Evolutionary conservation across 805 yeast genomes (phyloP), one percentile per base, ranked within the genome.

Genomic region (Huiozyma sinensis): DNA sequence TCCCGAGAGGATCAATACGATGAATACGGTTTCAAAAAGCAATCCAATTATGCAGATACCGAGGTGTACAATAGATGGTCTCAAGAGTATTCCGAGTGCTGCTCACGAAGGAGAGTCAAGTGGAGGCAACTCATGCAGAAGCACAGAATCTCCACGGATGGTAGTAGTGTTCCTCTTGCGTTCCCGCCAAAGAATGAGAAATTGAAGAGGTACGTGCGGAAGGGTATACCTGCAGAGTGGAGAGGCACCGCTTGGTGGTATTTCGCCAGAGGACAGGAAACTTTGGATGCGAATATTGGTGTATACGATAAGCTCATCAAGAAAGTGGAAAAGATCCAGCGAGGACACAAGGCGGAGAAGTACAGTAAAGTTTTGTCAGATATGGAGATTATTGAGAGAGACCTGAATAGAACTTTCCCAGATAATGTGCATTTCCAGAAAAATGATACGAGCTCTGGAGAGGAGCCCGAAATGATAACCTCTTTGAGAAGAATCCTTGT

Each of bases 221-320:
- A 84, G 59, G 98, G 98, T 9, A 81, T 90, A 8, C 97, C 98
- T 0, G 89, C 95, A 0, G 96, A 87, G 58, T 90, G 96, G 97
- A 70, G 98, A 51, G 98, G 98, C 1, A 76, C 77, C 51, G 96
- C 97, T 0, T 90, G 98, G 98, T 90, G 92, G 72, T 81, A 79
- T 68, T 90, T 85, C 62, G 95, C 95, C 7, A 79, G 80, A 28
- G 98, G 97, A 2, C 73, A 79, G 44, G 92, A 84, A 43, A 73
- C 72, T 51, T 63, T 87, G 45, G 77, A 74, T 51, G 76, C 77
- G 35, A 78, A 89, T 57, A 67, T 67, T 11, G 95, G 95, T 1
- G 72, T 84, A 2, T 92, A 89, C 60, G 84, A 79, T 38, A 68
- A 70, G 47, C 69, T 90, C 30, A 79, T 86, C 34, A 66, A 64